Base-by-base conservation (phyloP, 208 protist species). In the Zelonia costaricensis region DNA sequence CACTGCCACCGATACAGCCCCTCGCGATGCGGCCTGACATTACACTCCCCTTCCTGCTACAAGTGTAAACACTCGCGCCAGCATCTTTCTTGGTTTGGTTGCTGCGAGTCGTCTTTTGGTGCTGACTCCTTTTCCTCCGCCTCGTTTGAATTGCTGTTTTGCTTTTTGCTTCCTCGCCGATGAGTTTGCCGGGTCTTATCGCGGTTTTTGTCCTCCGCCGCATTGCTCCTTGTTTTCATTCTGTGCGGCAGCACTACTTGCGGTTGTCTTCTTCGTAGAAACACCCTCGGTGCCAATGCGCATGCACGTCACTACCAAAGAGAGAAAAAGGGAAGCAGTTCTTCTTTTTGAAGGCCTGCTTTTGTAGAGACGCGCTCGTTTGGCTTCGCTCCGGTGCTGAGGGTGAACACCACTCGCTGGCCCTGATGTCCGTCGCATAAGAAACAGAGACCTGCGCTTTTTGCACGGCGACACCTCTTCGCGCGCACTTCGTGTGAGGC, bases 1-100 rank as follows among this genome's bases (percentile, higher is more conserved):
- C 51, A 10, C 61, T 89, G 0, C 77, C 77, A 10, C 27, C 69
- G 0, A 42, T 66, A 25, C 64, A 74, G 23, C 45, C 70, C 3
- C 53, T 86, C 12, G 75, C 80, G 0, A 36, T 51, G 10, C 58
- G 49, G 10, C 52, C 69, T 0, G 46, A 79, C 22, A 51, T 70
- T 25, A 36, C 59, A 4, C 64, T 69, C 62, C 39, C 74, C 53
- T 36, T 64, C 40, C 20, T 30, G 57, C 23, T 78, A 36, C 49
- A 76, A 13, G 18, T 8, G n/a, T 49, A 38, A 10, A 18, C 38
- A 57, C 4, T 23, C 25, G 2, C n/a, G 8, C 6, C 8, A 3
- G 8, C 1, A 12, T 18, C 2, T 23, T 6, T 46, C 15, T 1
- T 52, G 20, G 27, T 16, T 15, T 38, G 16, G 16, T 40, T 16